Conservation (phyloP, 371 early-diverging fungal species). For the Rozella allomycis region DNA sequence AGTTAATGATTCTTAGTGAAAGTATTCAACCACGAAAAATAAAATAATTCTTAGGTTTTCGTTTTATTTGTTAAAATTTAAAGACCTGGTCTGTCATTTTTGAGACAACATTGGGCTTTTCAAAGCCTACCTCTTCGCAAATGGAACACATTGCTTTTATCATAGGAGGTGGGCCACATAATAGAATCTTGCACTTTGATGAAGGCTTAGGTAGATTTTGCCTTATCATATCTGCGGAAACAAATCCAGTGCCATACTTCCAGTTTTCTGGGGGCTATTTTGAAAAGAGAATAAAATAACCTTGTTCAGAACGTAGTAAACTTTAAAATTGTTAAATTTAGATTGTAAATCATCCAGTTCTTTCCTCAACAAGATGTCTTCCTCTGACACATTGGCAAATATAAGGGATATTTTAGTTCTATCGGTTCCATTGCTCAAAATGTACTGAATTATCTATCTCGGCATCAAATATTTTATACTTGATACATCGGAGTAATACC, state of each 20-base stretch:
- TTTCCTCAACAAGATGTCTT: slow-evolving; percentile 65
- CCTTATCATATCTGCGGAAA: slow-evolving; percentile 56
- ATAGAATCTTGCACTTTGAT: slow-evolving; percentile 52
- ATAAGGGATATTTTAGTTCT: slow-evolving; percentile 57
- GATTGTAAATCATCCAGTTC: slow-evolving; percentile 55
- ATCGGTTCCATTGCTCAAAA: slow-evolving; percentile 59
- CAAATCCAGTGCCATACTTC: slow-evolving; percentile 68
- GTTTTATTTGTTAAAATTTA: slow-evolving; percentile 68
- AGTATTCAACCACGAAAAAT: too few species aligned
- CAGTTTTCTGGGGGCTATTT: slow-evolving; percentile 15
- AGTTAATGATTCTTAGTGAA: too few species aligned
- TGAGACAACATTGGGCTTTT: slow-evolving; percentile 52
- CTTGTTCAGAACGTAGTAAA: slow-evolving; percentile 32
- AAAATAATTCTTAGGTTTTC: too few species aligned
- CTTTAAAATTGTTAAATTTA: slow-evolving; percentile 46
- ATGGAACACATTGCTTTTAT: slow-evolving; percentile 51
- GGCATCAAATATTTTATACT: slow-evolving; percentile 2
- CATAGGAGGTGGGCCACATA: slow-evolving; percentile 93
- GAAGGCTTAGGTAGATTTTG: slow-evolving; percentile 48
- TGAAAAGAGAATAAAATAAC: slow-evolving; percentile 1
- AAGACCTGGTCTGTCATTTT: slow-evolving; percentile 69
- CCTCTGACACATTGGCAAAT: slow-evolving; percentile 70
- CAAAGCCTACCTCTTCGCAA: slow-evolving; percentile 16
- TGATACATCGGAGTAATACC: slow-evolving; percentile 15
- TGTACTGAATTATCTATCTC: slow-evolving; percentile 45